Evolutionary conservation across 257 asterid species (phyloP), one percentile per base, ranked within the genome.

Genomic region (Salvia miltiorrhiza): DNA sequence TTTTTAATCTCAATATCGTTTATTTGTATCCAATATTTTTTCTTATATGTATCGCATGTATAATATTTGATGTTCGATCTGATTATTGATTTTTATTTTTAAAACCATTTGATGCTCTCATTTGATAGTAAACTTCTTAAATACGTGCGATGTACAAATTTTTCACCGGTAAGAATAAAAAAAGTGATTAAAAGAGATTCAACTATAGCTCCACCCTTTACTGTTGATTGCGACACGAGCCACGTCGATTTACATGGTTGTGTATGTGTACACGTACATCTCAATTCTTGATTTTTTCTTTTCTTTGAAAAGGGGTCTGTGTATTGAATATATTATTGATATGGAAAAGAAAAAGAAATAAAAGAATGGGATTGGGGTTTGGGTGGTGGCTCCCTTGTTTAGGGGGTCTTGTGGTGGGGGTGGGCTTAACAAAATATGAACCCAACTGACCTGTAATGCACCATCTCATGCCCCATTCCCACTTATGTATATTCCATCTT

Each of bases 401-500:
- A 28, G 45, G 76, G 67, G 30, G 3, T 62, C 35, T 39, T 49
- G 67, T 21, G 73, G 69, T 48, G 56, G 23, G 35, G 43, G n/a
- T 56, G 21, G 58, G 58, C 24, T 44, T 28, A 14, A 8, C n/a
- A 50, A 53, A 37, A 54, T 20, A 54, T 55, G 55, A n/a, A 24
- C 73, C 73, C 35, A 28, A 17, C 37, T 63, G 68, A 76, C 40
- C 73, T 76, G 76, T 70, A 55, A 41, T 49, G 12, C 80, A 76
- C 76, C 56, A 19, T 33, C 50, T 59, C 55, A 67, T 67, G 59
- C 65, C 74, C 78, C 10, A 11, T 54, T 21, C 57, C 33, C 62
- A 55, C 44, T 43, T 53, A 60, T 12, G 19, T 28, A 12, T 44
- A 48, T 32, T 30, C 32, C 21, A 23, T 19, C 12, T 7, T 48